Conservation (phyloP, 768 basidiomycete species). For the Mycena vulgaris region DNA sequence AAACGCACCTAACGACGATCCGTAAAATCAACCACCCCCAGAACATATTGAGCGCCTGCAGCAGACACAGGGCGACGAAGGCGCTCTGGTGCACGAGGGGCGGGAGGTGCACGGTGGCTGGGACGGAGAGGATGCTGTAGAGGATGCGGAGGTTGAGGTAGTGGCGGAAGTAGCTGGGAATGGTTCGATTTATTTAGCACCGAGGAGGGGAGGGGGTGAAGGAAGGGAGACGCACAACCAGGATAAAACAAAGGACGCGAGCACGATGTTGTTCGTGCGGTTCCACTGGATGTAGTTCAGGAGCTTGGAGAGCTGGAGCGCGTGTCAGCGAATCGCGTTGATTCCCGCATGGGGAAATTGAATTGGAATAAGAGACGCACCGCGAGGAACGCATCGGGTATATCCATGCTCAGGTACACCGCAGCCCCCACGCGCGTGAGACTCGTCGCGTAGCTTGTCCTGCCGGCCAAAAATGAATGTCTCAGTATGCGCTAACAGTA, state of each 20-base stretch:
- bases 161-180: conserved; percentile 89
- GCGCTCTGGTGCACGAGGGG: conserved; percentile 75
- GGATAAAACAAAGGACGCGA: conserved; percentile 73
- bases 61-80: conserved; percentile 76
- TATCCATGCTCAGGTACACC: conserved; percentile 96
- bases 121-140: conserved; percentile 86
- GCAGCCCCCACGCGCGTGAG: conserved; percentile 91
- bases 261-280: conserved; percentile 71
- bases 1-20: conserved; percentile 75
- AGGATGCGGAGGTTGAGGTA: conserved; percentile 90
- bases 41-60: conserved; percentile 91
- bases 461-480: no score
- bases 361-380: conserved; percentile 59
- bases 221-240: conserved; percentile 79
- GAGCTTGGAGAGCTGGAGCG: conserved; percentile 82
- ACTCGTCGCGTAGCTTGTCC: conserved; percentile 88
- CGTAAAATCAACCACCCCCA: conserved; percentile 92
- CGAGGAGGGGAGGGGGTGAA: not conserved
- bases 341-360: not conserved
- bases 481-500: no score
- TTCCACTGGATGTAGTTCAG: conserved; percentile 88
- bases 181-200: not conserved
- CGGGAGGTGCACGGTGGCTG: not conserved
- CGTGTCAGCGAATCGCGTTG: not conserved
- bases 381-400: conserved; percentile 91